A percentile compares a stretch with the other conserved stretches of the same genome.
Evolutionary conservation across 176 grass and related monocot species (phyloP).

Genomic region (Poa pratensis): DNA sequence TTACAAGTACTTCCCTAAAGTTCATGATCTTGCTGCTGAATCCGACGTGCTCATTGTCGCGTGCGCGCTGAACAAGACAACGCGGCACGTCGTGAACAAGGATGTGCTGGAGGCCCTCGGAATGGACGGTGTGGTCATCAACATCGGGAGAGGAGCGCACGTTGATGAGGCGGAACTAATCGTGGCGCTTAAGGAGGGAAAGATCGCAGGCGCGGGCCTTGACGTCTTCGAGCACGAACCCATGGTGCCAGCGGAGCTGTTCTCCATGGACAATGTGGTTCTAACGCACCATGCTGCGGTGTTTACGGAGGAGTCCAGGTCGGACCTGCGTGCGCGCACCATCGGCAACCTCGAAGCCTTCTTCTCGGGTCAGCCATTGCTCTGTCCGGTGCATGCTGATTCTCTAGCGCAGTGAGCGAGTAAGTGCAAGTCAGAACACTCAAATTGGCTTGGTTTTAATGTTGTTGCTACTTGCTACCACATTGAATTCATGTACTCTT

Average conservation of each 20-base stretch:
- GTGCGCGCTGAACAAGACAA: constrained; percentile 48
- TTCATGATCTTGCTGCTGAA: constrained; percentile 34
- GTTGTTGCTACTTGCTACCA: not conserved
- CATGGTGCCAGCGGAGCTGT: constrained; percentile 34
- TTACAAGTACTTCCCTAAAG: constrained; percentile 42
- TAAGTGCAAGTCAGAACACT: not conserved
- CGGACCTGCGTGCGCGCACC: not conserved
- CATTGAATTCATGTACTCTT: not conserved
- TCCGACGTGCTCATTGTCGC: constrained; percentile 52
- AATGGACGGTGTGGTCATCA: constrained; percentile 39
- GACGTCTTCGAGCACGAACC: constrained; percentile 60
- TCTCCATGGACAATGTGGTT: constrained; percentile 56
- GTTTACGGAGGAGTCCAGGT: constrained; percentile 28
- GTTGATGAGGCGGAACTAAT: constrained; percentile 47
- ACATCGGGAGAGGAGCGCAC: constrained; percentile 47
- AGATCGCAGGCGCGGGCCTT: constrained; percentile 48
- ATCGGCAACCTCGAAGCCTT: constrained; percentile 47
- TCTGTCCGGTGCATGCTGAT: constrained; percentile 23
- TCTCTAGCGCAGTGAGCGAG: not conserved
- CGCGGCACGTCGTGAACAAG: constrained; percentile 30
- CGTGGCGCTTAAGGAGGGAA: constrained; percentile 38
- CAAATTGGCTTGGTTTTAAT: not conserved
- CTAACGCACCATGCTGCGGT: constrained; percentile 33
- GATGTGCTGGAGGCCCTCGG: constrained; percentile 50
- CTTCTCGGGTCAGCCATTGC: constrained; percentile 48